phyloP scores from a whole-genome alignment of 192 early-diverging fungal species.

The Jimgerdemannia flammicorona region DNA sequence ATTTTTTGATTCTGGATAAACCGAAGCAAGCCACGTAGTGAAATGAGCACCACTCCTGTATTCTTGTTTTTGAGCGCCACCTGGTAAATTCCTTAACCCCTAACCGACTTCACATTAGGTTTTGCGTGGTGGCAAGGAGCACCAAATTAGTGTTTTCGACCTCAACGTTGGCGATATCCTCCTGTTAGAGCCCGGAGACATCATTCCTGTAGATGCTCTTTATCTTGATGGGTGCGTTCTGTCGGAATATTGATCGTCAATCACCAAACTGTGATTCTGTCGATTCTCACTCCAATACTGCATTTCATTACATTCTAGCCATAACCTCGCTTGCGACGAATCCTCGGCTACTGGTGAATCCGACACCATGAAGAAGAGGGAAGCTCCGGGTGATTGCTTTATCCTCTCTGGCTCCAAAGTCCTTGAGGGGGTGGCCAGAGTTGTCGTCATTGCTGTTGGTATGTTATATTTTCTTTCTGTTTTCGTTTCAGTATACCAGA shows the following conservation, averaged over 20 bases:
- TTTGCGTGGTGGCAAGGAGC: constrained; percentile 19
- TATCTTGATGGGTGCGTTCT: no score
- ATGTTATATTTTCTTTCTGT: background rate
- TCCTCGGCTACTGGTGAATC: constrained; percentile 93
- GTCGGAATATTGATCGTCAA: no score
- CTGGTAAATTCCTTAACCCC: no score
- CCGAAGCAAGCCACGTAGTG: no score
- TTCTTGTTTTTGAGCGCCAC: no score
- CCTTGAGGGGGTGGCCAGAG: constrained; percentile 81
- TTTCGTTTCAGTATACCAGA: no score
- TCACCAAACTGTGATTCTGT: no score
- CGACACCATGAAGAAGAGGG: constrained; percentile 77
- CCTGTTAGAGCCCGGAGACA: constrained; percentile 86
- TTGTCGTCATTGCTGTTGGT: constrained; percentile 86
- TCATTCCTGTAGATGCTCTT: constrained; percentile 89
- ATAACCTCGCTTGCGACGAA: constrained; percentile 88
- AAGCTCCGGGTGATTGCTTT: constrained; percentile 59
- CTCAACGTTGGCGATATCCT: constrained; percentile 91
- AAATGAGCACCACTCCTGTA: no score
- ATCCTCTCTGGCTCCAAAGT: constrained; percentile 93
- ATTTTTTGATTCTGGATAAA: no score
- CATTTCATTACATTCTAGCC: constrained; percentile 56
- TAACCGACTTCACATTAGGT: no score
- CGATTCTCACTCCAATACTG: no score
- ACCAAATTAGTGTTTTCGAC: constrained; percentile 69